A percentile compares a stretch with the other conserved stretches of the same genome.
These are phyloP conservation scores for Candida sp. DNA, from an alignment of 1,139 yeast genomes.

Conservation along the genomic window DNA sequence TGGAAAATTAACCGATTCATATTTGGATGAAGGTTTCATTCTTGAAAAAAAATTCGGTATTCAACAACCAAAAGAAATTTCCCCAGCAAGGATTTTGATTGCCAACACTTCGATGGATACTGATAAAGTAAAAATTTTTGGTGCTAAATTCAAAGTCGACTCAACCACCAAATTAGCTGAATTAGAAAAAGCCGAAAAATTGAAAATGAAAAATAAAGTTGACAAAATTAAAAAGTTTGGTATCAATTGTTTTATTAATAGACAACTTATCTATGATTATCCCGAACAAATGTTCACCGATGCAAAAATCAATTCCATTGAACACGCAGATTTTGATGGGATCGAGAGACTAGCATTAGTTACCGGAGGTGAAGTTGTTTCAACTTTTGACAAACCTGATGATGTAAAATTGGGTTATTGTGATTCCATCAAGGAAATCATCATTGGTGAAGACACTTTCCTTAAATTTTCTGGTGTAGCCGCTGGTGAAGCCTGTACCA, in stretches of 20 bases:
- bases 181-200: conserved; percentile 91
- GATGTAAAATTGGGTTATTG: conserved; percentile 84
- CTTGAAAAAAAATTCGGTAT: conserved; percentile 91
- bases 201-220: conserved; percentile 87
- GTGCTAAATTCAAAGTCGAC: conserved; percentile 97
- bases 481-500: conserved; percentile 96
- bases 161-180: conserved; percentile 94
- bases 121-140: conserved; percentile 94
- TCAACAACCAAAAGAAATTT: conserved; percentile 83
- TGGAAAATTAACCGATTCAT: conserved; percentile 88
- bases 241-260: conserved; percentile 86
- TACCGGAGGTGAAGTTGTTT: conserved; percentile 97
- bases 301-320: conserved; percentile 83
- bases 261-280: conserved; percentile 96
- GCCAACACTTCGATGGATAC: conserved; percentile 98
- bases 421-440: conserved; percentile 83
- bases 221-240: conserved; percentile 82
- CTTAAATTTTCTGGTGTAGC: conserved; percentile 93
- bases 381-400: conserved; percentile 93
- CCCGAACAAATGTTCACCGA: conserved; percentile 96
- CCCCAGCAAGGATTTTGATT: conserved; percentile 82
- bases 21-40: conserved; percentile 93
- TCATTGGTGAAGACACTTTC: conserved; percentile 86
- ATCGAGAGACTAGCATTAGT: conserved; percentile 95
- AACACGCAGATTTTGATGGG: conserved; percentile 99